These are phyloP conservation scores for Platanthera zijinensis DNA, from an alignment of 106 monocot genomes.

Conservation along the genomic window DNA sequence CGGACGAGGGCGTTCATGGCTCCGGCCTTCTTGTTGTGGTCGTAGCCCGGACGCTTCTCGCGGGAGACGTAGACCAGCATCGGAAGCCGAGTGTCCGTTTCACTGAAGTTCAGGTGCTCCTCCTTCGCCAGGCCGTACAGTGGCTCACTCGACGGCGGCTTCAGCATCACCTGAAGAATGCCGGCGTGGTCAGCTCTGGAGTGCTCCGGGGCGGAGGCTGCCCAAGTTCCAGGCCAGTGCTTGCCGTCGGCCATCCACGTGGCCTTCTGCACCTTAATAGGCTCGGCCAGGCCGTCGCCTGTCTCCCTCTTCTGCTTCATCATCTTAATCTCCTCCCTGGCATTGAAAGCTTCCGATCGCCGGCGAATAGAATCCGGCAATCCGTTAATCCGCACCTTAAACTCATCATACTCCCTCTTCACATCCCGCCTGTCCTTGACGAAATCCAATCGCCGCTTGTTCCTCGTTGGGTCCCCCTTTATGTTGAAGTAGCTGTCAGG, in stretches of 20 bases:
- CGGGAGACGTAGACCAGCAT: constrained; percentile 66
- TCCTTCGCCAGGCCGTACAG: constrained; percentile 31
- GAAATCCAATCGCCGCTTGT: constrained; percentile 57
- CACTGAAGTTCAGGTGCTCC: constrained; percentile 38
- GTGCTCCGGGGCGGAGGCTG: constrained; percentile 30
- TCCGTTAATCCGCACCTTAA: constrained; percentile 64
- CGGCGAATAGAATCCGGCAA: constrained; percentile 46
- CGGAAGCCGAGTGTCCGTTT: constrained; percentile 50
- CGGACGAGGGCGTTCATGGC: constrained; percentile 75
- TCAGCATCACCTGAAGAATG: constrained; percentile 64
- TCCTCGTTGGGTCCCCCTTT: constrained; percentile 66
- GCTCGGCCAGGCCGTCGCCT: constrained; percentile 21
- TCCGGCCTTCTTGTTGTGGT: constrained; percentile 77
- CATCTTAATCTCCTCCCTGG: constrained; percentile 53
- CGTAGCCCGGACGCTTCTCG: constrained; percentile 54
- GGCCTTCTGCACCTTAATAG: constrained; percentile 37
- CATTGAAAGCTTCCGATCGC: constrained; percentile 42
- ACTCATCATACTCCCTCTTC: constrained; percentile 75
- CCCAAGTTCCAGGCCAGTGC: constrained; percentile 45
- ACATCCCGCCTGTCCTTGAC: constrained; percentile 68
- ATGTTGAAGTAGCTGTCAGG: constrained; percentile 51
- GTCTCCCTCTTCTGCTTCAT: constrained; percentile 31
- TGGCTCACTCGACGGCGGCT: constrained; percentile 35
- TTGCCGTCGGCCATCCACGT: constrained; percentile 66
- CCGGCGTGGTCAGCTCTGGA: constrained; percentile 56